A percentile compares a stretch with the other conserved stretches of the same genome.
phyloP scores from a whole-genome alignment of 192 early-diverging fungal species.

The Obelidium mucronatum region DNA sequence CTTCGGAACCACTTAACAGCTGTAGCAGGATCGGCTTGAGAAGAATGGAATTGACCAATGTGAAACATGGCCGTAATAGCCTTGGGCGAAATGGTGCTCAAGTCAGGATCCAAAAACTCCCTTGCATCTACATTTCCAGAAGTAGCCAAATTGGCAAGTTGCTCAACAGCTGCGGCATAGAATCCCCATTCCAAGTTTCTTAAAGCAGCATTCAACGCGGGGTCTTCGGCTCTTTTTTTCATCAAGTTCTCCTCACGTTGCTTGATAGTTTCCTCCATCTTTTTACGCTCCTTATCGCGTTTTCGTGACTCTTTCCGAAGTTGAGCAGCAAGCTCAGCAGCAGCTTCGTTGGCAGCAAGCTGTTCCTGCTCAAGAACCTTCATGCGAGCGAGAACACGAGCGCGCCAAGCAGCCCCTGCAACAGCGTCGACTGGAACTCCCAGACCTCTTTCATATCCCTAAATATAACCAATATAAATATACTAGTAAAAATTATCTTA shows the following conservation, averaged over 20 bases:
- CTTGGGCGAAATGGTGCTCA: slow-evolving; percentile 16
- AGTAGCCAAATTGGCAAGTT: slow-evolving; percentile 23
- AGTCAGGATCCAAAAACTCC: slow-evolving; percentile 36
- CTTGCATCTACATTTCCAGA: slow-evolving; percentile 33
- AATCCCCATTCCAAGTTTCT: slow-evolving; percentile 40
- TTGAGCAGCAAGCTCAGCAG: not conserved
- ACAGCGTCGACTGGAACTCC: slow-evolving; percentile 25
- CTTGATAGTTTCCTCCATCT: slow-evolving; percentile 1
- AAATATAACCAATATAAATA: not conserved
- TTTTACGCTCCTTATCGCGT: slow-evolving; percentile 6
- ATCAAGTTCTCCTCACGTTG: slow-evolving; percentile 8
- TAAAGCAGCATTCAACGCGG: slow-evolving; percentile 25
- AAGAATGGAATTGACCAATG: slow-evolving; percentile 34
- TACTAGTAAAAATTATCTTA: not conserved
- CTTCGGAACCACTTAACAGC: slow-evolving; percentile 45
- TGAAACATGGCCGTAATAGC: slow-evolving; percentile 27
- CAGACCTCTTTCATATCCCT: slow-evolving; percentile 36
- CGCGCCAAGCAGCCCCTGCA: slow-evolving; percentile 36
- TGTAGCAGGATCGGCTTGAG: slow-evolving; percentile 29
- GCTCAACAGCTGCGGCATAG: slow-evolving; percentile 29
- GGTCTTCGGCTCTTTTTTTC: slow-evolving; percentile 15
- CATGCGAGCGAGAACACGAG: slow-evolving; percentile 15
- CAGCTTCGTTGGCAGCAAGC: not conserved
- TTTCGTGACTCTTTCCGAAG: slow-evolving; percentile 13
- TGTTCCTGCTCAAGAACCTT: slow-evolving; percentile 6